These are phyloP conservation scores for Pleodorina starrii DNA, from an alignment of 139 green algal species.

Conservation along the genomic window DNA sequence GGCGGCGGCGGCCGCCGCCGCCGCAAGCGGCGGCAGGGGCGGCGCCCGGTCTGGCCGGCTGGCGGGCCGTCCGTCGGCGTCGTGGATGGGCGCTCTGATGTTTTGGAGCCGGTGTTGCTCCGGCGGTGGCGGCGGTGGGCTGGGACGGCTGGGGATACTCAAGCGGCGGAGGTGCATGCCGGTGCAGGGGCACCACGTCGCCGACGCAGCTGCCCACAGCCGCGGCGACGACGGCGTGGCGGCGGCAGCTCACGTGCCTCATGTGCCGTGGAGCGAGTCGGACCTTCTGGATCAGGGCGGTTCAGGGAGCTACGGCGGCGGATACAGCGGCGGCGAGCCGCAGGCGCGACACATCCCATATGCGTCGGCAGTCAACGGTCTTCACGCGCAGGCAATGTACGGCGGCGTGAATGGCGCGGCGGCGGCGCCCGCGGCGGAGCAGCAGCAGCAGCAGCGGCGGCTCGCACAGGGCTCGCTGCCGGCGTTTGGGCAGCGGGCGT, in stretches of 20 bases:
- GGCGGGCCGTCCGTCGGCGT: not conserved
- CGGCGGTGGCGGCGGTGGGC: not conserved
- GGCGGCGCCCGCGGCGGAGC: not conserved
- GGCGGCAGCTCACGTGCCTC: not conserved
- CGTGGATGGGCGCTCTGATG: not conserved
- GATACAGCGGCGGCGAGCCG: not conserved
- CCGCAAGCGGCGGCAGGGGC: not conserved
- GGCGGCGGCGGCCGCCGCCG: not conserved
- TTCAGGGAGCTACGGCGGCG: not conserved
- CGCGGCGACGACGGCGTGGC: not conserved
- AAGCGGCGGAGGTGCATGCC: not conserved
- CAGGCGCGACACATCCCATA: not conserved
- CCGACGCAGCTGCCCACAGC: not conserved
- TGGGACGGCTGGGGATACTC: not conserved
- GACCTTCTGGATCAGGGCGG: not conserved
- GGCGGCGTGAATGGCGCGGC: not conserved
- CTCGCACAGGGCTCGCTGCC: not conserved
- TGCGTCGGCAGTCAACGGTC: not conserved
- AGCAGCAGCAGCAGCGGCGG: constrained; percentile 6
- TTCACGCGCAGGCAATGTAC: not conserved
- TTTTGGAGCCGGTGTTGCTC: not conserved
- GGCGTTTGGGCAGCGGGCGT: not conserved
- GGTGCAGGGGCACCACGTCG: not conserved
- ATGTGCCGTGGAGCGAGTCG: not conserved
- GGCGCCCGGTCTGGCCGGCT: not conserved